Conservation (phyloP, 2,329 filamentous ascomycete genomes). For the Colletotrichum tanaceti region DNA sequence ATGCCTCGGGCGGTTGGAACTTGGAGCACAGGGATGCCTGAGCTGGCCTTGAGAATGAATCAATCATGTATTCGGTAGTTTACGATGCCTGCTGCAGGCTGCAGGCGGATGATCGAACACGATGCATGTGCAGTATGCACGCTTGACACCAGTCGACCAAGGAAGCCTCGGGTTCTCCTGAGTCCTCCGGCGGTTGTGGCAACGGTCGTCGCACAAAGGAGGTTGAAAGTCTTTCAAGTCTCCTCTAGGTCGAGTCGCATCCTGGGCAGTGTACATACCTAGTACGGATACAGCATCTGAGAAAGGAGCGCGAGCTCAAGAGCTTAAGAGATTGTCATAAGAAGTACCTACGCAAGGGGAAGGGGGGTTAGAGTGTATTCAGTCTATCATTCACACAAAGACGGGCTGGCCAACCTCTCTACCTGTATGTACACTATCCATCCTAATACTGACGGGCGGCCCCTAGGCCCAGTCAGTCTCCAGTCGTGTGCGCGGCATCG, state of each 20-base stretch:
- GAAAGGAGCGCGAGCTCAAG: no score
- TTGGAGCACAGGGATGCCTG: not conserved
- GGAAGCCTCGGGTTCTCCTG: not conserved
- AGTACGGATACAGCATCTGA: not conserved
- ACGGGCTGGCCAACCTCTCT: no score
- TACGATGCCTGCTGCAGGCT: not conserved
- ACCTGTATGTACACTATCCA: no score
- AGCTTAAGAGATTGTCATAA: no score
- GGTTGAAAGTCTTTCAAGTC: not conserved
- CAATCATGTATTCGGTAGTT: no score
- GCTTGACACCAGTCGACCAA: not conserved
- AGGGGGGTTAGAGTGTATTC: no score
- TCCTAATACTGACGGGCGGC: not conserved
- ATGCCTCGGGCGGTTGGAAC: not conserved
- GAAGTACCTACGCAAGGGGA: no score
- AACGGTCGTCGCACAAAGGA: conserved; percentile 20
- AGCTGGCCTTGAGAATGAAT: conserved; percentile 4
- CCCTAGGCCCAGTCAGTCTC: not conserved
- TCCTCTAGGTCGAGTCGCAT: not conserved
- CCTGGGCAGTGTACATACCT: no score
- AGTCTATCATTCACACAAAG: no score
- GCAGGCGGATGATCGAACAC: not conserved
- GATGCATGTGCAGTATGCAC: conserved; percentile 15
- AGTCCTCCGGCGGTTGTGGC: conserved; percentile 2
- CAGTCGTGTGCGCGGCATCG: not conserved